Base-by-base conservation (phyloP, 139 green algal genomes). In the Monoraphidium neglectum region DNA sequence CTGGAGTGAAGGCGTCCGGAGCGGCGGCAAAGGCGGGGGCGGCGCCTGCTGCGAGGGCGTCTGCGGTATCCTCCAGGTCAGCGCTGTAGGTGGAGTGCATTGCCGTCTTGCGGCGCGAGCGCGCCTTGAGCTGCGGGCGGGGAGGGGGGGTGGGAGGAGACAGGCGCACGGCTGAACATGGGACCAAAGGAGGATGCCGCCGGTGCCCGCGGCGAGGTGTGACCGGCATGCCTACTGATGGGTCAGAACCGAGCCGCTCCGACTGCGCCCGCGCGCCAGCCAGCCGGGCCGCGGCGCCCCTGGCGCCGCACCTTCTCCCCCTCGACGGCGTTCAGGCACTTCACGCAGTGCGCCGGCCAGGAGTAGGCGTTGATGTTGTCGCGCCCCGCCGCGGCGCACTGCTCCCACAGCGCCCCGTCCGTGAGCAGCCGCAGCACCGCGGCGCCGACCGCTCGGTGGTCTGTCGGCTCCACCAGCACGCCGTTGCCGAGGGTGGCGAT, bases 311-410 rank as follows among this genome's bases (percentile, higher is more conserved):
- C 75, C 66, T 80, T 80, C 75, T 94, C 82, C 35, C 68, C 47
- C 65, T 95, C 89, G 32, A 96, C 79, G 3, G 65, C 62, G 30
- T 89, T 78, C 56, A 97, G 83, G 87, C 92, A 94, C 61, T 83
- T 79, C 59, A 92, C 84, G 80, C 91, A 95, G 83, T 98, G 95
- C 40, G 84, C 87, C 36, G 88, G 87, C 90, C 95, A 98, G 38
- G 86, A 95, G 87, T 97, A 97, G 28, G 95, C 91, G 56, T 94
- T 89, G 78, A 98, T 96, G 87, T 97, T 95, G 63, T 82, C 74
- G 2, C 90, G 81, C 56, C 90, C 89, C 49, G 86, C 90, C 32
- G 57, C 64, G 33, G 74, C 86, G 87, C 89, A 95, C 43, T 88
- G 65, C 38, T 94, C 83, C 94, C 94, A 98, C n/a, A 80, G 66